These are phyloP conservation scores for Colletotrichum sp. DNA, from an alignment of 2,329 filamentous ascomycete species.

Conservation along the genomic window DNA sequence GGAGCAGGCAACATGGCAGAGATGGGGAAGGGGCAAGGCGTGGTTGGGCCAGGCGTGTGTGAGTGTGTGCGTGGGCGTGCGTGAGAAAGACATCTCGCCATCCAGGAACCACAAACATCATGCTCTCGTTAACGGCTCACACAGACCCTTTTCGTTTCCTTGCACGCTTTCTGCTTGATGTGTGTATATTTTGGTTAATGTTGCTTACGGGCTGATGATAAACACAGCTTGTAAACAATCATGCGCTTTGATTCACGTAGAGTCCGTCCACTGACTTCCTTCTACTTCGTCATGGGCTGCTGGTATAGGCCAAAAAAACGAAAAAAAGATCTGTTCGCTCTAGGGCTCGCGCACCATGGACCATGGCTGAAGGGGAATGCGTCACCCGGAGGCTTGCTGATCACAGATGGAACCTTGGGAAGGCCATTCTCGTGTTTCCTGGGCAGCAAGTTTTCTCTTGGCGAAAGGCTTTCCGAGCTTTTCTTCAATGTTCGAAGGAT, in stretches of 20 bases:
- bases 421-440: not conserved
- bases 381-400: not conserved
- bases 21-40: not conserved
- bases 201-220: not conserved
- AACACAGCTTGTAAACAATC: not conserved
- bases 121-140: not conserved
- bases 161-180: not conserved
- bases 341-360: not conserved
- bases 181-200: not conserved
- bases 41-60: not conserved
- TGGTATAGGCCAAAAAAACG: not conserved
- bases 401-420: not conserved
- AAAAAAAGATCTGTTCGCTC: not conserved
- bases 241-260: not conserved
- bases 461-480: not conserved
- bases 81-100: not conserved
- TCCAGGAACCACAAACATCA: not conserved
- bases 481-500: not conserved
- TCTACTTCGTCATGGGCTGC: not conserved
- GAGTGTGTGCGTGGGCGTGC: not conserved
- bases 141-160: not conserved
- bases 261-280: not conserved
- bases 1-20: not conserved
- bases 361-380: not conserved
- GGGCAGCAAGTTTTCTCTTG: not conserved